Percentiles rank a stretch among this genome's conserved stretches.
Evolutionary conservation across 352 stramenopile species (phyloP).

Genomic region (Phytophthora chlamydospora): DNA sequence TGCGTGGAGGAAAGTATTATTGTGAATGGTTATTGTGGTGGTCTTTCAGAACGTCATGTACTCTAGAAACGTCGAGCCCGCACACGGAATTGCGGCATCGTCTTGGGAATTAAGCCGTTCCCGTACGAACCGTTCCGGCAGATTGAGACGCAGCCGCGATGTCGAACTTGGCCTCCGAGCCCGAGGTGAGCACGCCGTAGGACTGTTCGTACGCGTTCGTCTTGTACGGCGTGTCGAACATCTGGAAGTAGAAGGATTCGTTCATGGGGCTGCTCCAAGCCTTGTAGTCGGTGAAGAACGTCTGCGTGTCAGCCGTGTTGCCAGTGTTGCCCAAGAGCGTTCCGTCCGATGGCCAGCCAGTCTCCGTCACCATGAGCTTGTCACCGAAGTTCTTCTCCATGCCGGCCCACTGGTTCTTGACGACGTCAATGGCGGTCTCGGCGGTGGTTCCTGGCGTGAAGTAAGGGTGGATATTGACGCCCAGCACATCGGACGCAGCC

Average conservation of each 20-base stretch:
- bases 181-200: constrained; percentile 52
- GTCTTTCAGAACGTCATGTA: constrained; percentile 27
- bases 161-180: constrained; percentile 34
- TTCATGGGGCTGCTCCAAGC: constrained; percentile 50
- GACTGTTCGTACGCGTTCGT: constrained; percentile 43
- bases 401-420: constrained; percentile 44
- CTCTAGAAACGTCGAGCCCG: constrained; percentile 25
- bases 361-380: constrained; percentile 60
- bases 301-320: constrained; percentile 17
- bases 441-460: constrained; percentile 39
- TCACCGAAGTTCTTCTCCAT: constrained; percentile 37
- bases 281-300: constrained; percentile 62
- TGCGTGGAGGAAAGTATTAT: constrained; percentile 11
- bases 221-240: constrained; percentile 68
- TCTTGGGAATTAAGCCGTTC: too few species aligned
- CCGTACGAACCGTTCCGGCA: constrained; percentile 9
- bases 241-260: constrained; percentile 70
- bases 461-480: constrained; percentile 64
- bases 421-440: constrained; percentile 42
- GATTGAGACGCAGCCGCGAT: constrained; percentile 1
- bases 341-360: constrained; percentile 52
- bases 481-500: constrained; percentile 46
- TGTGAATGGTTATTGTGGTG: constrained; percentile 17
- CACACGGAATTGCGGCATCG: not conserved
- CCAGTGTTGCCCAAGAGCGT: constrained; percentile 33